Conservation (phyloP, 768 basidiomycete genomes). For the Mycena haematopus region DNA sequence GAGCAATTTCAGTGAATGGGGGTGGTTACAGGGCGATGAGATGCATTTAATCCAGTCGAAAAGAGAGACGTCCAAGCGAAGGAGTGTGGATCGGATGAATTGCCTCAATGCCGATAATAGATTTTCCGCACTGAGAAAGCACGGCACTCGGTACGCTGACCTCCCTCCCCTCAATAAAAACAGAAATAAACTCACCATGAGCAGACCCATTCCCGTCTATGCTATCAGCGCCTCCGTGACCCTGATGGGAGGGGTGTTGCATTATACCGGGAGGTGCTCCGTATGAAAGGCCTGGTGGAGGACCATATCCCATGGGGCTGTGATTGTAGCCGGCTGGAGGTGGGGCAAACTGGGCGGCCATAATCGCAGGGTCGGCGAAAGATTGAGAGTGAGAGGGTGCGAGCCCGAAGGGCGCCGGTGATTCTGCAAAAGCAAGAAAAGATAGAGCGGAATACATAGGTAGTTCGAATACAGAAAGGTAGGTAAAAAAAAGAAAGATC, state of each 20-base stretch:
- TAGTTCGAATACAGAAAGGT: conserved; percentile 33
- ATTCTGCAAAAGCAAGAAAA: conserved; percentile 34
- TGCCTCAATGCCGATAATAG: conserved; percentile 72
- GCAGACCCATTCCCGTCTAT: conserved; percentile 46
- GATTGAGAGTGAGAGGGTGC: conserved; percentile 47
- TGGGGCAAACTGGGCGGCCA: conserved; percentile 72
- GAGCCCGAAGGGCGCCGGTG: conserved; percentile 41
- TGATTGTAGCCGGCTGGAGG: conserved; percentile 40
- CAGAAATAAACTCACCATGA: conserved; percentile 71
- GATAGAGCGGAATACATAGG: conserved; percentile 32
- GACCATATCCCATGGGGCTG: conserved; percentile 50
- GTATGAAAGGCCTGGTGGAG: conserved; percentile 71
- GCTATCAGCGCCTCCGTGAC: conserved; percentile 32
- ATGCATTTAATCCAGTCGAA: conserved; percentile 43
- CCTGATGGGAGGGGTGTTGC: conserved; percentile 33
- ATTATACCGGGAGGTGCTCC: conserved; percentile 42
- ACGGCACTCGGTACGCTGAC: conserved; percentile 88
- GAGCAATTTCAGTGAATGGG: conserved; percentile 39
- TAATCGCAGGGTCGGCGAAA: conserved; percentile 80
- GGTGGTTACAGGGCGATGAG: conserved; percentile 36
- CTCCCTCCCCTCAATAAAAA: conserved; percentile 76
- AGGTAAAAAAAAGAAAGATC: conserved; percentile 33
- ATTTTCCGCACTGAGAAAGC: conserved; percentile 88
- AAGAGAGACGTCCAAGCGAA: conserved; percentile 41
- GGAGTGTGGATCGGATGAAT: conserved; percentile 45